phyloP scores from a whole-genome alignment of 768 basidiomycete genomes.

The Russula olivacea region DNA sequence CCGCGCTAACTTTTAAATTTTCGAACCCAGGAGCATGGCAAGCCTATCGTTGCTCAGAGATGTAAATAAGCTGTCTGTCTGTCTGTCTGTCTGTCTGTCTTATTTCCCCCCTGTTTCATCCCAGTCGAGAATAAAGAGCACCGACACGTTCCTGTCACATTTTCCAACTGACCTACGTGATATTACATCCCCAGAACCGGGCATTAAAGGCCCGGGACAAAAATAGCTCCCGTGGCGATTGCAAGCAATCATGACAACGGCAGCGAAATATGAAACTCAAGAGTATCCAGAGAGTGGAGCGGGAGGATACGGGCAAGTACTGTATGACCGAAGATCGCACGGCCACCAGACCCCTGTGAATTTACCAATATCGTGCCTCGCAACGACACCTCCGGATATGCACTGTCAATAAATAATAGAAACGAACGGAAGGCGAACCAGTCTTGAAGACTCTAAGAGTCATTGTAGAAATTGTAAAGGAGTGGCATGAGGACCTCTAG shows the following conservation, averaged over 20 bases:
- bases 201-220: neutral
- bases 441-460: constrained; percentile 19
- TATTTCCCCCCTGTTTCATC: neutral
- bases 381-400: constrained; percentile 10
- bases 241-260: constrained; percentile 17
- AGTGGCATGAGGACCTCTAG: constrained; percentile 10
- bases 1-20: neutral
- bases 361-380: constrained; percentile 11
- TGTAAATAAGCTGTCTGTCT: constrained; percentile 57
- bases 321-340: constrained; percentile 2
- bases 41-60: constrained; percentile 73
- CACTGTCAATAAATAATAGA: constrained; percentile 22
- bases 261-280: constrained; percentile 6
- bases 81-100: neutral
- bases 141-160: constrained; percentile 16
- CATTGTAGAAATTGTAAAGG: constrained; percentile 1
- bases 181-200: constrained; percentile 17
- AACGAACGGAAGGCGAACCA: constrained; percentile 24
- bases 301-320: constrained; percentile 9
- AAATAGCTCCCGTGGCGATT: constrained; percentile 3
- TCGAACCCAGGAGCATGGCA: constrained; percentile 64
- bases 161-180: constrained; percentile 17
- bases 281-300: constrained; percentile 20
- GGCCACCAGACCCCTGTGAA: neutral
- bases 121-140: constrained; percentile 1